Base-by-base conservation (phyloP, 768 basidiomycete species). In the Candolleomyces eurysporus region DNA sequence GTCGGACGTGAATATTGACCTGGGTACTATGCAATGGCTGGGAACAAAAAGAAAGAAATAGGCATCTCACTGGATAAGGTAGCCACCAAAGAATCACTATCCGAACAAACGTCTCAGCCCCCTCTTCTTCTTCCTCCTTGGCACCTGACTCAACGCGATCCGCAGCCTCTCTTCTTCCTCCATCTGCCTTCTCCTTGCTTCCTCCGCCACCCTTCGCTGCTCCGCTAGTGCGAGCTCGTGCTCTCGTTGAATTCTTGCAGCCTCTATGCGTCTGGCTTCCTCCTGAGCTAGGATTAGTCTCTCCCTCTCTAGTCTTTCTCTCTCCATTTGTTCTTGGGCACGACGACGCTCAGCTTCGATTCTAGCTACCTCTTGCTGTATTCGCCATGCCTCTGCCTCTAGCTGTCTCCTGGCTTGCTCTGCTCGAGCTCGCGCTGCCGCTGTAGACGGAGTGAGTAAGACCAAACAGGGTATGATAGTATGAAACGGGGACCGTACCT, bases 401-500 rank as follows among this genome's bases (percentile, higher is more conserved):
- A 82, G 71, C 64, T 83, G 81, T 50, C 64, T 63, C 51, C 71
- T 72, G 10, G 78, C 76, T 68, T 81, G 81, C 57, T 81, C 80
- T 62, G 83, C 81, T 60, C 79, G 77, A 57, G 64, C 62, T 26
- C 69, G 68, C 64, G 80, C 76, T 8, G 82, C 79, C 45, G 71
- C 69, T 55, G 32, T 19, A 19, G n/a, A 39, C n/a, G 16, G 21
- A n/a, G n/a, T 6, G 16, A 8, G 10, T 26, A 32, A 8, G 22
- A 52, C 17, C 10, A 11, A 19, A 30, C 3, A 13, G 21, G 32
- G 16, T 16, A 32, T 8, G 21, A 52, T 13, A 52, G 13, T 30
- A 11, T 2, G 21, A 30, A 22, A 52, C 10, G 14, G 16, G 9
- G 9, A 19, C 30, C 46, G 4, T 55, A 48, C 60, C 60, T 71